A percentile compares a stretch with the other conserved stretches of the same genome.
These are phyloP conservation scores for Helianthus tuberosus DNA, from an alignment of 129 eudicot genomes.

Conservation along the genomic window DNA sequence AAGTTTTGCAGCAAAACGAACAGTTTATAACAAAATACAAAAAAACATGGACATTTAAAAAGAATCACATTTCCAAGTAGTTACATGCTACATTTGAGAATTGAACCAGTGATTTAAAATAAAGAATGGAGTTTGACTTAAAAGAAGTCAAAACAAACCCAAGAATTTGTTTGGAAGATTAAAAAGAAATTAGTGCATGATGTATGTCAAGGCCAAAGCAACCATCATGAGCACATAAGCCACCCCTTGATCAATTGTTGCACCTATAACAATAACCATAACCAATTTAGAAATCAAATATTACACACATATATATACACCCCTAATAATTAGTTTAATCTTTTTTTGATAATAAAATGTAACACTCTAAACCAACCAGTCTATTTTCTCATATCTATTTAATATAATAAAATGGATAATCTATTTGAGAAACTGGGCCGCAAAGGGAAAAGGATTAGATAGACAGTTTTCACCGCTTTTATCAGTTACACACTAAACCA, in stretches of 20 bases:
- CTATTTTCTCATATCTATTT: not conserved
- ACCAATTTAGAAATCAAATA: not conserved
- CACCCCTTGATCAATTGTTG: conserved; percentile 46
- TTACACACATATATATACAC: not conserved
- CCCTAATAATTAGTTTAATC: not conserved
- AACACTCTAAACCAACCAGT: too few species aligned
- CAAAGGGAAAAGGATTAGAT: too few species aligned
- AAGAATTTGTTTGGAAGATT: conserved; percentile 20
- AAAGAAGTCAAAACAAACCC: conserved; percentile 18
- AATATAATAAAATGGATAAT: not conserved
- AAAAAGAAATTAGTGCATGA: conserved; percentile 30
- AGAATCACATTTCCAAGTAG: not conserved
- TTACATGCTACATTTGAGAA: conserved; percentile 9
- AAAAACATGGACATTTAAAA: not conserved
- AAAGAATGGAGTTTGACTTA: conserved; percentile 32
- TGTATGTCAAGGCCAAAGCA: conserved; percentile 47
- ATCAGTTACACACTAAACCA: too few species aligned
- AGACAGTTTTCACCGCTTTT: too few species aligned
- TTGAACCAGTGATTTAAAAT: conserved; percentile 1
- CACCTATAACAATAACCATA: conserved; percentile 22
- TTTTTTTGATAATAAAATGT: not conserved
- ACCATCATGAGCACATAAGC: conserved; percentile 46
- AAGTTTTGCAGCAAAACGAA: not conserved
- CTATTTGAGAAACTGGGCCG: too few species aligned
- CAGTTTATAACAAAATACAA: not conserved